Conservation (phyloP, 2,329 filamentous ascomycete species). For the Penicillium brevicompactum region DNA sequence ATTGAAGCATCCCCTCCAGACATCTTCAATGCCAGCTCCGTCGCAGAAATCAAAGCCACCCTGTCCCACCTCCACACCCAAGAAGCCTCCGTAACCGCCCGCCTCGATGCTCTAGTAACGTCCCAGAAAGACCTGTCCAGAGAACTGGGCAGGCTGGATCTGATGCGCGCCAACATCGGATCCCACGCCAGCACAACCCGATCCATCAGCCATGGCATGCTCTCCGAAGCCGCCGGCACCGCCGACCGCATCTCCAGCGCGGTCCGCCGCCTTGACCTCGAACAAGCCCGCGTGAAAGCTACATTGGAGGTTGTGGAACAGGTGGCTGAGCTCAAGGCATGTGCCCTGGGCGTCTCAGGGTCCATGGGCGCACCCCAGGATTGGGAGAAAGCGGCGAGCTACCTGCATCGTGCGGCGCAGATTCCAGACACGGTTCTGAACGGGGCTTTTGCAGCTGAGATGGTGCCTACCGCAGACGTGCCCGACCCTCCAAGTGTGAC, state of each 20-base stretch:
- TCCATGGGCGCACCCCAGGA: constrained; percentile 98
- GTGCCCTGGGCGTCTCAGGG: constrained; percentile 88
- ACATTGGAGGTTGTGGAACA: constrained; percentile 92
- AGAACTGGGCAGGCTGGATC: constrained; percentile 82
- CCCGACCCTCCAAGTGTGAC: constrained; percentile 88
- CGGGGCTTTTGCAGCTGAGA: constrained; percentile 84
- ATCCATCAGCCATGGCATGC: constrained; percentile 85
- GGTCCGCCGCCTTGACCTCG: constrained; percentile 83
- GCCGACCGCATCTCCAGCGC: constrained; percentile 82
- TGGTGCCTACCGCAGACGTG: constrained; percentile 94
- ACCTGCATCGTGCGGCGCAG: constrained; percentile 78
- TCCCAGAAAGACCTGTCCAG: constrained; percentile 85
- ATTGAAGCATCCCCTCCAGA: constrained; percentile 22
- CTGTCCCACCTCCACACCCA: constrained; percentile 74
- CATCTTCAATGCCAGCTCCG: constrained; percentile 71
- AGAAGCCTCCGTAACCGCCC: constrained; percentile 72
- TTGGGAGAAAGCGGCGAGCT: constrained; percentile 94
- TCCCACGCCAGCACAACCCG: constrained; percentile 83
- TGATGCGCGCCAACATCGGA: constrained; percentile 84
- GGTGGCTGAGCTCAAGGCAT: constrained; percentile 94
- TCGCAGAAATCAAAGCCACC: constrained; percentile 77
- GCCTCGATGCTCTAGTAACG: constrained; percentile 74
- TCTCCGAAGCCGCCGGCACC: constrained; percentile 80
- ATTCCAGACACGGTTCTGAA: constrained; percentile 79
- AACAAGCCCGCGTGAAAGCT: constrained; percentile 87